These are phyloP conservation scores for Candida mesenterica DNA, from an alignment of 1,139 yeast genomes.

Conservation along the genomic window DNA sequence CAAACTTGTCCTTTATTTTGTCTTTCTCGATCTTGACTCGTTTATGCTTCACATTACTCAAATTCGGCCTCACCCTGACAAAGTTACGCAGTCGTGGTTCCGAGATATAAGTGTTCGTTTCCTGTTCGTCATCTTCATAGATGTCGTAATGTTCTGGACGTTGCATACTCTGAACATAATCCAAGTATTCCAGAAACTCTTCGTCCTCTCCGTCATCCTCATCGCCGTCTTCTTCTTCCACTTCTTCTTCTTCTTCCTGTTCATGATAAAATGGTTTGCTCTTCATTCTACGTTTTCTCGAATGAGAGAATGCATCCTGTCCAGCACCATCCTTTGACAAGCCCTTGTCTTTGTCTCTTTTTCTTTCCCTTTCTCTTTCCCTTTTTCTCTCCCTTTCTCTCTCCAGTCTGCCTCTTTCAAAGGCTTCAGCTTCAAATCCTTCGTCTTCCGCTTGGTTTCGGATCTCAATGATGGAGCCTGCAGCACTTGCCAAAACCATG, in stretches of 20 bases:
- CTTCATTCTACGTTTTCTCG: no score
- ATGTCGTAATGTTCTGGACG: constrained; percentile 6
- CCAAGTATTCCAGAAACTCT: constrained; percentile 12
- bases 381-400: constrained; percentile 33
- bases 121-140: constrained; percentile 3
- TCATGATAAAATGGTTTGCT: no score
- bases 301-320: no score
- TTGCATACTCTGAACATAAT: constrained; percentile 10
- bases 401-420: constrained; percentile 45
- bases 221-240: constrained; percentile 2
- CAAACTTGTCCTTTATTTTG: background rate
- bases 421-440: constrained; percentile 33
- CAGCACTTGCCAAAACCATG: constrained; percentile 52
- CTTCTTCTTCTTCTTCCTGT: no score
- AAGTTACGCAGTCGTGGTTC: constrained; percentile 4
- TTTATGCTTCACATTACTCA: constrained; percentile 6
- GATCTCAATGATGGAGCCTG: constrained; percentile 44
- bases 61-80: constrained; percentile 4
- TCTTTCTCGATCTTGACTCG: constrained; percentile 1
- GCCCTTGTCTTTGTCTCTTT: constrained; percentile 1
- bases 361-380: constrained; percentile 34
- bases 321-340: no score
- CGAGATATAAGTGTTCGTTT: constrained; percentile 5
- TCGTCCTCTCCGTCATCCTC: constrained; percentile 8
- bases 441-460: constrained; percentile 29